Evolutionary conservation across 768 basidiomycete species (phyloP).

Genomic region (Macrolepiota albuminosa): DNA sequence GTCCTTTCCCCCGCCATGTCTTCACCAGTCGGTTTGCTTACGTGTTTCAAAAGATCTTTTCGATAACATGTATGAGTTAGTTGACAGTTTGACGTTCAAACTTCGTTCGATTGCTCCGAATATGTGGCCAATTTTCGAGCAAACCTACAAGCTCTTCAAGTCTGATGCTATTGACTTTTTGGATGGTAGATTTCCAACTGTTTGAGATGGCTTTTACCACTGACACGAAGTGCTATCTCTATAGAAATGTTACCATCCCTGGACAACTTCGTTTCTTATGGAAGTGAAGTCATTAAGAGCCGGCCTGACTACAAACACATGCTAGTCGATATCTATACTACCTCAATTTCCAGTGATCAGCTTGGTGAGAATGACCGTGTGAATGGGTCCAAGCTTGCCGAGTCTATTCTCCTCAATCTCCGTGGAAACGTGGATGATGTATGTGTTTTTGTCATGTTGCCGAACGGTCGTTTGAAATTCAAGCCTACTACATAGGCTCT

Average conservation of each 20-base stretch:
- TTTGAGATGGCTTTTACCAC: not conserved
- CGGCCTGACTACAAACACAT: constrained; percentile 75
- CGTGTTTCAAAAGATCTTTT: constrained; percentile 56
- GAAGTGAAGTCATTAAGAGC: constrained; percentile 67
- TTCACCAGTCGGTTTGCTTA: not conserved
- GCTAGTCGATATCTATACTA: constrained; percentile 80
- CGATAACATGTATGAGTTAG: constrained; percentile 83
- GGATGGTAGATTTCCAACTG: constrained; percentile 50
- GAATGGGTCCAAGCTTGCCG: constrained; percentile 81
- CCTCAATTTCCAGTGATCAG: constrained; percentile 59
- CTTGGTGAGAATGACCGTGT: constrained; percentile 83
- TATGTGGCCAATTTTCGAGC: constrained; percentile 87
- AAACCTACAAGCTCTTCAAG: constrained; percentile 81
- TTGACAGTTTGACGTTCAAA: constrained; percentile 83
- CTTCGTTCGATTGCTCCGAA: constrained; percentile 66
- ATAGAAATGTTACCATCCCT: constrained; percentile 83
- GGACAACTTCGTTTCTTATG: constrained; percentile 87
- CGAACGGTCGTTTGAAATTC: constrained; percentile 1
- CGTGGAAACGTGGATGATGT: constrained; percentile 78
- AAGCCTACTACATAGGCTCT: constrained; percentile 42
- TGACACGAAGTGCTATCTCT: not conserved
- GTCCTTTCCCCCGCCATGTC: constrained; percentile 16
- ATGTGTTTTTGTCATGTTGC: constrained; percentile 19
- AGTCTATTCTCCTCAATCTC: constrained; percentile 77
- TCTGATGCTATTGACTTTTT: constrained; percentile 81